Evolutionary conservation across 768 basidiomycete genomes (phyloP).

Genomic region (Russula olivacea): DNA sequence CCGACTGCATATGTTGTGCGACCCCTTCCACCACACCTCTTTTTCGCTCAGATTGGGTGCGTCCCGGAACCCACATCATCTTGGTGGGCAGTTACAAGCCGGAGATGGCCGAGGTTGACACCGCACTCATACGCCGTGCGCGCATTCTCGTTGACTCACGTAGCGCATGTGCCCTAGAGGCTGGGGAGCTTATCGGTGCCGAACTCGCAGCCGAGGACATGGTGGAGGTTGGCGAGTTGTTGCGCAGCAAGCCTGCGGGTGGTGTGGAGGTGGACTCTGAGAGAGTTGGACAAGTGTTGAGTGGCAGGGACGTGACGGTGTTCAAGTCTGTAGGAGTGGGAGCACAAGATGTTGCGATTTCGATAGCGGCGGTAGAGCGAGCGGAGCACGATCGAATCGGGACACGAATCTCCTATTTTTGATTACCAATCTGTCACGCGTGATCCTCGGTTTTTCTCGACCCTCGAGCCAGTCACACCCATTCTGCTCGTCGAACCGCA

Average conservation of each 20-base stretch:
- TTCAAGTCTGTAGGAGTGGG: conserved; percentile 89
- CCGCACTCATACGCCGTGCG: conserved; percentile 44
- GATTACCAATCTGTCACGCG: not conserved
- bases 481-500: not conserved
- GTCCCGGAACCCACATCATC: conserved; percentile 59
- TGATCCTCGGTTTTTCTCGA: not conserved
- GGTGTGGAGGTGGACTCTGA: too few species aligned
- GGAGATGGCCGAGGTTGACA: conserved; percentile 71
- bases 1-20: conserved; percentile 67
- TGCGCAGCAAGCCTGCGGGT: conserved; percentile 26
- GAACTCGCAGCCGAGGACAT: conserved; percentile 37
- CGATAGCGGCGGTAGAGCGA: too few species aligned
- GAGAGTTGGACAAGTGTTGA: conserved; percentile 22
- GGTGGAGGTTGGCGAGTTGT: conserved; percentile 65
- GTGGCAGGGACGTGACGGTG: conserved; percentile 47
- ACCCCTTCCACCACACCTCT: conserved; percentile 67
- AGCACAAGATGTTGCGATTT: conserved; percentile 80
- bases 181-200: conserved; percentile 66
- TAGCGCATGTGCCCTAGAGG: conserved; percentile 61
- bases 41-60: conserved; percentile 61
- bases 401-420: not conserved
- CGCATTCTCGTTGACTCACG: too few species aligned
- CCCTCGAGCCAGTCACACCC: too few species aligned
- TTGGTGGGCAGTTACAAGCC: conserved; percentile 81
- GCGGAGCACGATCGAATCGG: too few species aligned